Conservation (phyloP, 345 rosid species). For the Eutrema heterophyllum region DNA sequence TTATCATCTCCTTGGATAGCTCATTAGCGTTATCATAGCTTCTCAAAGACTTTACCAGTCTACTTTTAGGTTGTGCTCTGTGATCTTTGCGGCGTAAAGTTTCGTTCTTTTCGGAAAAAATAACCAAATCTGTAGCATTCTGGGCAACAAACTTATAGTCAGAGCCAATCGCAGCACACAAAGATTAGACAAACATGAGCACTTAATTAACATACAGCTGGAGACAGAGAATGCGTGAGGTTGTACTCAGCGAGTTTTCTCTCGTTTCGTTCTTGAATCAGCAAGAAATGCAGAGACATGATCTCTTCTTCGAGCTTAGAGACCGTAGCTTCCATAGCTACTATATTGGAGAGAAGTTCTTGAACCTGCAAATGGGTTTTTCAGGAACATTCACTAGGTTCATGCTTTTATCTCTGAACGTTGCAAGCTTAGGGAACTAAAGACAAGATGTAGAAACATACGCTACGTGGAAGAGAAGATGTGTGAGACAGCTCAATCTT, state of each 20-base stretch:
- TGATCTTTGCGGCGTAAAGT: background rate
- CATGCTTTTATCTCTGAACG: background rate
- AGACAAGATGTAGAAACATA: background rate
- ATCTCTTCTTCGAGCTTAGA: constrained; percentile 71
- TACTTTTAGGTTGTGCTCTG: constrained; percentile 21
- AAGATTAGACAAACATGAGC: background rate
- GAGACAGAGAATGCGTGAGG: constrained; percentile 48
- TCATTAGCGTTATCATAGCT: constrained; percentile 24
- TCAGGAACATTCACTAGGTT: background rate
- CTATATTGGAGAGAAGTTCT: constrained; percentile 61
- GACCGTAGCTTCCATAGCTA: constrained; percentile 56
- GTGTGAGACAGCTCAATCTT: constrained; percentile 17
- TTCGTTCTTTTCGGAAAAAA: constrained; percentile 4
- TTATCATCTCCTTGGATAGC: constrained; percentile 75
- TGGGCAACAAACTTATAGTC: constrained; percentile 10
- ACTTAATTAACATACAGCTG: constrained; percentile 28
- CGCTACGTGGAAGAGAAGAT: constrained; percentile 23
- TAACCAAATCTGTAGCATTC: constrained; percentile 23
- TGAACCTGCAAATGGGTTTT: constrained; percentile 41
- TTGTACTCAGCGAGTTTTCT: constrained; percentile 74
- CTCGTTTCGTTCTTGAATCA: constrained; percentile 92
- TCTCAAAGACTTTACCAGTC: constrained; percentile 14
- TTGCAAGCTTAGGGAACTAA: background rate
- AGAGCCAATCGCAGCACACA: constrained; percentile 2
- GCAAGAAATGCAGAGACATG: constrained; percentile 76